phyloP scores from a whole-genome alignment of 1,139 yeast genomes.

The Kodamaea fungicola region DNA sequence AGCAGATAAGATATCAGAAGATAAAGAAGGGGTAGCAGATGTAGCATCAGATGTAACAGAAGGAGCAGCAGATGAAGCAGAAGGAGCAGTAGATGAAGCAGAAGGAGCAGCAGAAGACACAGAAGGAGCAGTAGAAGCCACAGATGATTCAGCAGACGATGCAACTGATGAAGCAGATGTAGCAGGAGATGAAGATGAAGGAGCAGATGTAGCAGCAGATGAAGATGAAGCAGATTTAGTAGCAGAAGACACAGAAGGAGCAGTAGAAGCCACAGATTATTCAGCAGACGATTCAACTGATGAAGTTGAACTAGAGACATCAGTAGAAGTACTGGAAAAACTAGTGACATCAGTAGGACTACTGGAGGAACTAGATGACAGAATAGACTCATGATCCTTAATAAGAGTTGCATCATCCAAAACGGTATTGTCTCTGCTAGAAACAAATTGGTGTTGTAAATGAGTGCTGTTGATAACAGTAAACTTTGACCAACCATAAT shows the following conservation, averaged over 20 bases:
- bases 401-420: conserved; percentile 7
- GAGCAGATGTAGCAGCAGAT: conserved; percentile 1
- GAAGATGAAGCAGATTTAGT: conserved; percentile 5
- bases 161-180: conserved; percentile 3
- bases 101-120: conserved; percentile 1
- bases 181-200: conserved; percentile 2
- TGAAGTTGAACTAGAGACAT: too few species aligned
- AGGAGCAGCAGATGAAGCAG: conserved; percentile 3
- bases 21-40: conserved; percentile 1
- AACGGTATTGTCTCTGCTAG: conserved; percentile 4
- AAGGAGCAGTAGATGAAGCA: conserved; percentile 2
- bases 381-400: conserved; percentile 1
- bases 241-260: conserved; percentile 2
- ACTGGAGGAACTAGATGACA: not conserved
- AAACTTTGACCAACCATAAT: conserved; percentile 6
- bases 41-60: conserved; percentile 1
- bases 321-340: conserved; percentile 2
- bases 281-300: conserved; percentile 1
- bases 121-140: conserved; percentile 1
- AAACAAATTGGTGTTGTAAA: conserved; percentile 5
- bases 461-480: conserved; percentile 6
- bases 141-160: too few species aligned
- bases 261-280: too few species aligned
- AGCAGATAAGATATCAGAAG: conserved; percentile 1
- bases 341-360: not conserved